A percentile compares a stretch with the other conserved stretches of the same genome.
Evolutionary conservation across 805 yeast genomes (phyloP).

Genomic region (Teunomyces gatunensis): DNA sequence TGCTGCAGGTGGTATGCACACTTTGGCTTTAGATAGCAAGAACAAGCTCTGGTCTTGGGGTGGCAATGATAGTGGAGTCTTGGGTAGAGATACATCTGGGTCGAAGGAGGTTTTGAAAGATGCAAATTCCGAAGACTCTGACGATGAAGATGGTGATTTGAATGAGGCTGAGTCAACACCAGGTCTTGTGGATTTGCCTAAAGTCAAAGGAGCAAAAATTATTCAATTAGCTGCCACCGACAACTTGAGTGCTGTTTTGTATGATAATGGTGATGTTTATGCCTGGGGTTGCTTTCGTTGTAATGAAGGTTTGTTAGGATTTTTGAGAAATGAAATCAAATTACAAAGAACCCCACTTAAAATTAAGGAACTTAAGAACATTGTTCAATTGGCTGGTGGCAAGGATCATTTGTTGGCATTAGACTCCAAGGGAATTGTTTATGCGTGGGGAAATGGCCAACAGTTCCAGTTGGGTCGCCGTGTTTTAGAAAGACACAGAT

Average conservation of each 20-base stretch:
- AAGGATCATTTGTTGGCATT: constrained; percentile 88
- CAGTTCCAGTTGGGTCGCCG: constrained; percentile 89
- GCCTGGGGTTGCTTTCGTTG: constrained; percentile 98
- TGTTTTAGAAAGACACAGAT: constrained; percentile 73
- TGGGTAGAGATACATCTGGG: constrained; percentile 80
- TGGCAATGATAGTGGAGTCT: constrained; percentile 84
- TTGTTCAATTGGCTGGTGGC: constrained; percentile 85
- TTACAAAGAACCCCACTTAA: constrained; percentile 68
- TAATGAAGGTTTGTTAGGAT: constrained; percentile 89
- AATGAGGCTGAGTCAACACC: constrained; percentile 92
- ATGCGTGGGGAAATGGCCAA: constrained; percentile 97
- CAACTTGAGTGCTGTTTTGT: constrained; percentile 77
- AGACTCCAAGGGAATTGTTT: constrained; percentile 81
- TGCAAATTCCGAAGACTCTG: constrained; percentile 54
- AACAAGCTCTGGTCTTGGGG: constrained; percentile 99
- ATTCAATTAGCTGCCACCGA: constrained; percentile 91
- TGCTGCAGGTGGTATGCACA: constrained; percentile 96
- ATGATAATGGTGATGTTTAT: constrained; percentile 81
- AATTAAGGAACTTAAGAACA: constrained; percentile 58
- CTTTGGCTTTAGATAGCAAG: constrained; percentile 71
- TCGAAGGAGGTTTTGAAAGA: constrained; percentile 64
- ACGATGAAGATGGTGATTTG: constrained; percentile 77
- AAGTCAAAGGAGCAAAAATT: constrained; percentile 39
- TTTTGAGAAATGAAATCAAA: constrained; percentile 54
- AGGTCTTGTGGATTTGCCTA: constrained; percentile 66